Evolutionary conservation across 2,329 filamentous ascomycete genomes (phyloP).

Genomic region (Macroventuria anomochaeta): DNA sequence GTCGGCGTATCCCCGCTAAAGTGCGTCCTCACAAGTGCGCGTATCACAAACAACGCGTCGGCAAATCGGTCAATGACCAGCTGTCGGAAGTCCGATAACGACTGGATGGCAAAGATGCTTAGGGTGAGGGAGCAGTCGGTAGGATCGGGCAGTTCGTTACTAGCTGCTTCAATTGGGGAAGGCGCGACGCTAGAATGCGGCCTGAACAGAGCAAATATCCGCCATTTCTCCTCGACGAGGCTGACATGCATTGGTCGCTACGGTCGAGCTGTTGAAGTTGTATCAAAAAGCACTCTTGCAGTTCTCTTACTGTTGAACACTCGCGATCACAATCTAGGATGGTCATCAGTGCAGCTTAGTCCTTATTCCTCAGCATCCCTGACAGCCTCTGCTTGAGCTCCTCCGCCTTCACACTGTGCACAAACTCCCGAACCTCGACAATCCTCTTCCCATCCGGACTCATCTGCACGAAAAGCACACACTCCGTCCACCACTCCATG

Average conservation of each 20-base stretch:
- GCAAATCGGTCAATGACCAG: slow-evolving; percentile 4
- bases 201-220: neutral
- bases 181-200: neutral
- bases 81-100: slow-evolving; percentile 6
- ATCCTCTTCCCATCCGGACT: slow-evolving; percentile 32
- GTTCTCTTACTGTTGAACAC: too few species aligned
- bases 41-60: slow-evolving; percentile 4
- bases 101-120: neutral
- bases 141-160: neutral
- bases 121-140: neutral
- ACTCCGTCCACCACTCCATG: slow-evolving; percentile 36
- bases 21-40: slow-evolving; percentile 4
- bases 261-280: too few species aligned
- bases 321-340: too few species aligned
- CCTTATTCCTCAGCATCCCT: slow-evolving; percentile 37
- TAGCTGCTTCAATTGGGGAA: neutral
- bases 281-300: neutral
- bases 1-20: slow-evolving; percentile 11
- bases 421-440: slow-evolving; percentile 48
- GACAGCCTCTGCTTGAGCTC: slow-evolving; percentile 48
- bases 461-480: slow-evolving; percentile 34
- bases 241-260: neutral
- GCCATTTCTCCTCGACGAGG: neutral
- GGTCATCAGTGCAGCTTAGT: too few species aligned
- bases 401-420: slow-evolving; percentile 49